These are phyloP conservation scores for Chytriomyces sp. DNA, from an alignment of 192 early-diverging fungal genomes.

Conservation along the genomic window DNA sequence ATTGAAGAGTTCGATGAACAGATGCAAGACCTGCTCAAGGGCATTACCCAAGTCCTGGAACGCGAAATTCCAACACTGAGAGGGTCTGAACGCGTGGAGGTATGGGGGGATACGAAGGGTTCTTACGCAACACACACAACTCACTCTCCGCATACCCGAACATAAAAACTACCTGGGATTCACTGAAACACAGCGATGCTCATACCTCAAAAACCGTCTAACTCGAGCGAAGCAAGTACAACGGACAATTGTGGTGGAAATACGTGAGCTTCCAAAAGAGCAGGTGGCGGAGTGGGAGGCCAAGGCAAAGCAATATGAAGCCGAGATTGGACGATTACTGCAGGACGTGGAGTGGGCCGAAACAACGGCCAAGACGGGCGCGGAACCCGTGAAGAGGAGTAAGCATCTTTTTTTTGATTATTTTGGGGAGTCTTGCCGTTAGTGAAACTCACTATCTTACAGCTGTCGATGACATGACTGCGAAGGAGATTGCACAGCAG, in stretches of 20 bases:
- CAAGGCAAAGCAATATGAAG: constrained; percentile 55
- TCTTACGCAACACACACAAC: neutral
- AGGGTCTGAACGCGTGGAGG: constrained; percentile 58
- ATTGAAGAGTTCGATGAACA: constrained; percentile 68
- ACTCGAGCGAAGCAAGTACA: constrained; percentile 57
- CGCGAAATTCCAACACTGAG: constrained; percentile 53
- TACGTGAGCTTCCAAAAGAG: constrained; percentile 46
- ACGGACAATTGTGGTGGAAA: constrained; percentile 57
- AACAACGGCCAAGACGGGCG: constrained; percentile 46
- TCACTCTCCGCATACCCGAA: neutral
- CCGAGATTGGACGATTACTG: constrained; percentile 49
- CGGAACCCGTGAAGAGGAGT: constrained; percentile 42
- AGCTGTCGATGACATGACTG: constrained; percentile 57
- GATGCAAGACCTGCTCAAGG: constrained; percentile 57
- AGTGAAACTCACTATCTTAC: neutral
- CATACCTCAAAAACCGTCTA: constrained; percentile 59
- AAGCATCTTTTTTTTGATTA: neutral
- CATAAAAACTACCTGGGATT: neutral
- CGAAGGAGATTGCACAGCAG: constrained; percentile 56
- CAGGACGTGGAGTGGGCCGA: constrained; percentile 68
- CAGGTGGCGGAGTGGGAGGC: constrained; percentile 46
- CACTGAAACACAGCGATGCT: constrained; percentile 52
- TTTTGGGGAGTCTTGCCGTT: too few relatives aligned
- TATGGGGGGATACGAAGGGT: constrained; percentile 6
- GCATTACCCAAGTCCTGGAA: constrained; percentile 51